These are phyloP conservation scores for Nectriaceae sp. DNA, from an alignment of 2,329 filamentous ascomycete species.

Conservation along the genomic window DNA sequence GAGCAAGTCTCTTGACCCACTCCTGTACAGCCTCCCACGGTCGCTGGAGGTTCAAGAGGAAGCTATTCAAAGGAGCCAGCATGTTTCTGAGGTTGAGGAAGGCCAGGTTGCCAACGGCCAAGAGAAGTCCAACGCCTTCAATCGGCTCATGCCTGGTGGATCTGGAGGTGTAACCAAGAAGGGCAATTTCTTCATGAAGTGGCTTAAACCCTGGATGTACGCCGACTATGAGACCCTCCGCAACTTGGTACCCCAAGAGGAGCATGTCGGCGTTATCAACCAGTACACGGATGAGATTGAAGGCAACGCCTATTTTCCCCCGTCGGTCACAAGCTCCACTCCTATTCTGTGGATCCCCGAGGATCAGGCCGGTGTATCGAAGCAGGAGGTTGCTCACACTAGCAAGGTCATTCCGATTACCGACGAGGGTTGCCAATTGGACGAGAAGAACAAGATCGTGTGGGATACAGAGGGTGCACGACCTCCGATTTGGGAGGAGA, in stretches of 20 bases:
- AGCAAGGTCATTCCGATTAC: conserved; percentile 68
- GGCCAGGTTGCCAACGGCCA: conserved; percentile 18
- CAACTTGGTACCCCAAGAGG: conserved; percentile 64
- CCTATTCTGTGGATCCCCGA: conserved; percentile 76
- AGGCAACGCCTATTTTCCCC: conserved; percentile 71
- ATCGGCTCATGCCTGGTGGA: conserved; percentile 24
- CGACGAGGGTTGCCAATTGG: conserved; percentile 69
- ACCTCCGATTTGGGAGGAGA: conserved; percentile 47
- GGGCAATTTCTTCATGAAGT: conserved; percentile 57
- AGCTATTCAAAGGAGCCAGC: conserved; percentile 34
- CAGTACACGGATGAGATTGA: conserved; percentile 65
- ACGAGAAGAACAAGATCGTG: conserved; percentile 59
- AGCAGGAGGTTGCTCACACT: conserved; percentile 70
- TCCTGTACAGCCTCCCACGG: conserved; percentile 72
- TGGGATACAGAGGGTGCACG: conserved; percentile 45
- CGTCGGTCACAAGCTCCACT: conserved; percentile 61
- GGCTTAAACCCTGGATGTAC: conserved; percentile 77
- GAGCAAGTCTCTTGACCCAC: conserved; percentile 67
- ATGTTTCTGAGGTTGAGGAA: conserved; percentile 29
- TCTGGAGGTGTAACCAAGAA: conserved; percentile 40
- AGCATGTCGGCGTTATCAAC: conserved; percentile 47
- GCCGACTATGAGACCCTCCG: conserved; percentile 72
- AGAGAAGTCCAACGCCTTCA: conserved; percentile 11
- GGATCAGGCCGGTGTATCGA: conserved; percentile 68
- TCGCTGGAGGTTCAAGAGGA: conserved; percentile 51